These are phyloP conservation scores for Aspergillus tanneri DNA, from an alignment of 2,329 filamentous ascomycete genomes.

Conservation along the genomic window DNA sequence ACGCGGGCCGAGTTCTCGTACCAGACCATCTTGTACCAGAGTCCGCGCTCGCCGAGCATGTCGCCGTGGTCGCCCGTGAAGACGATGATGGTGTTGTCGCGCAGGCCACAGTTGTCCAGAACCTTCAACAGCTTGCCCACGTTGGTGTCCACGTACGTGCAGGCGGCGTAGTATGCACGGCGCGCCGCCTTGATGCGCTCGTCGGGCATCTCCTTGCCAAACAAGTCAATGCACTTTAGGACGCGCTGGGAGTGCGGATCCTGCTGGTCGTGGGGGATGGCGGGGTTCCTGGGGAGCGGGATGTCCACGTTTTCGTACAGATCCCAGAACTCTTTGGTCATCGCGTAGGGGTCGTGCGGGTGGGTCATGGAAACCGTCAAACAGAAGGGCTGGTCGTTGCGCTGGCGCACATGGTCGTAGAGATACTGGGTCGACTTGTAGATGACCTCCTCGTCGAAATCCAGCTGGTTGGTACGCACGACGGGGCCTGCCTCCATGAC, in stretches of 20 bases:
- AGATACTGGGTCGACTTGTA: constrained; percentile 85
- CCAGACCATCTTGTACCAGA: constrained; percentile 98
- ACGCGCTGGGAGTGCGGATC: constrained; percentile 85
- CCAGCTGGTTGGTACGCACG: constrained; percentile 88
- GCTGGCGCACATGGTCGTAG: constrained; percentile 84
- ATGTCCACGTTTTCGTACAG: constrained; percentile 87
- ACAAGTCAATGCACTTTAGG: constrained; percentile 81
- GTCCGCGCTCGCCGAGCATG: constrained; percentile 87
- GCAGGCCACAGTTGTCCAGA: constrained; percentile 74
- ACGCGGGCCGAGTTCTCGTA: constrained; percentile 89
- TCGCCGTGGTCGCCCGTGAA: constrained; percentile 94
- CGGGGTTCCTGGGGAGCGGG: constrained; percentile 68
- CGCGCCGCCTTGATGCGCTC: constrained; percentile 84
- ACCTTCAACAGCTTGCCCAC: constrained; percentile 78
- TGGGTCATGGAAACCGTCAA: constrained; percentile 92
- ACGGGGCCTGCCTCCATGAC: constrained; percentile 87
- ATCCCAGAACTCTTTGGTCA: constrained; percentile 92
- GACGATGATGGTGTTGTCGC: constrained; percentile 83
- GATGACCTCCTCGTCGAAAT: constrained; percentile 96
- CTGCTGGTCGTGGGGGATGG: constrained; percentile 75
- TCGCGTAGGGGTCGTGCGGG: constrained; percentile 92
- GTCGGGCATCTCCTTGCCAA: constrained; percentile 77
- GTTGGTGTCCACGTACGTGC: constrained; percentile 91
- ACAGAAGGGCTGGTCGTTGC: constrained; percentile 74
- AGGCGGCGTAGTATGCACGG: constrained; percentile 87